These are phyloP conservation scores for Serendipita sp. DNA, from an alignment of 768 basidiomycete genomes.

Conservation along the genomic window DNA sequence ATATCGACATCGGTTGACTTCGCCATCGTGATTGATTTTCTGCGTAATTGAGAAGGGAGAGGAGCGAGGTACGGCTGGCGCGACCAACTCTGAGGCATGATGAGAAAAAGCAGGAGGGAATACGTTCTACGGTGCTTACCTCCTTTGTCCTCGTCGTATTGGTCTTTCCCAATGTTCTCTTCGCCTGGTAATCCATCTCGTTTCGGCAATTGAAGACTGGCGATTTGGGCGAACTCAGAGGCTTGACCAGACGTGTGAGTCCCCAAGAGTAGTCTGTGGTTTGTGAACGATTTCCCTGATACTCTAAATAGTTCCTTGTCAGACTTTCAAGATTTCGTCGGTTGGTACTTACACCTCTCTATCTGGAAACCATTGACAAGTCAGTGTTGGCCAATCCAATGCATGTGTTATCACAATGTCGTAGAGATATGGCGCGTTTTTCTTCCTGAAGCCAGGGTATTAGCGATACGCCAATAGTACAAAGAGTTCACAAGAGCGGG, in stretches of 20 bases:
- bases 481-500: no score
- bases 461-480: background rate
- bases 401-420: conserved; percentile 96
- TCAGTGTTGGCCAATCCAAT: conserved; percentile 93
- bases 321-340: background rate
- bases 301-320: conserved; percentile 34
- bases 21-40: conserved; percentile 85
- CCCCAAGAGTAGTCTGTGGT: conserved; percentile 85
- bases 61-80: conserved; percentile 67
- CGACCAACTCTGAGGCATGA: conserved; percentile 58
- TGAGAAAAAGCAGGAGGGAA: background rate
- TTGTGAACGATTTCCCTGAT: conserved; percentile 81
- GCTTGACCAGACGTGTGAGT: conserved; percentile 94
- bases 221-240: conserved; percentile 91
- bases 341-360: conserved; percentile 60
- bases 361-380: conserved; percentile 99
- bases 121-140: conserved; percentile 18
- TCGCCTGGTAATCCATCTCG: conserved; percentile 49
- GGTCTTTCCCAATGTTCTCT: conserved; percentile 58
- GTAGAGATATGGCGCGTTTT: conserved; percentile 95
- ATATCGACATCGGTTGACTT: conserved; percentile 94
- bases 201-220: conserved; percentile 84
- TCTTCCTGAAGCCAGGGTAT: conserved; percentile 45
- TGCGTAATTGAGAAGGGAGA: conserved; percentile 84
- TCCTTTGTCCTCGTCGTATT: conserved; percentile 85